Evolutionary conservation across 2,329 filamentous ascomycete genomes (phyloP), one percentile per base, ranked within the genome.

Genomic region (Bipolaris bicolor): DNA sequence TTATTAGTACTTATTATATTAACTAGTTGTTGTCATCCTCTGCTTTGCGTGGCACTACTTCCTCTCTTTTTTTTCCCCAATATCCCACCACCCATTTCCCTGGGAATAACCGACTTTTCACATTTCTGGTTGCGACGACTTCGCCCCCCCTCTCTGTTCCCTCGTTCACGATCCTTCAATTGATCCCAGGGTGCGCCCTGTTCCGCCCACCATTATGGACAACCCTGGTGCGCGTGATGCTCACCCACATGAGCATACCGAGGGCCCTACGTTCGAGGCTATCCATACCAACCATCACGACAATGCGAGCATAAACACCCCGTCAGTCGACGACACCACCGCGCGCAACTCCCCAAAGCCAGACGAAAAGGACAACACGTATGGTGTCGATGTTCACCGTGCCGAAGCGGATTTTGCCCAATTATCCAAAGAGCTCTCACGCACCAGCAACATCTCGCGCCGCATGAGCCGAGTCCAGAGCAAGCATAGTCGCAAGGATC

Each of bases 381-480:
- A 62, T 36, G 67, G 70, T 6, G 82, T 92, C 31, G 86, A 89
- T 7, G 83, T 93, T 49, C 80, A 85, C 57, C 83, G 84, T 50
- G 90, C 90, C 41, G 85, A 90, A 73, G 84, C 84, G 31, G 88
- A 92, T 24, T 93, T 92, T 63, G 84, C 84, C 0, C 82, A 90
- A 62, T 81, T 93, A 13, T 88, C 75, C 63, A 76, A 76, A 20
- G 77, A 81, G 61, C 70, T 82, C 5, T 79, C 78, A 6, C 69
- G 73, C 16, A 67, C 74, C 7, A 80, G 77, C 57, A 71, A 78
- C 33, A 57, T 70, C 18, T 75, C 73, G 43, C 69, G 73, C 52
- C 73, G 61, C 64, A 66, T 67, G 69, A 82, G 62, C 72, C 81
- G 70, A 65, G 80, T 75, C 67, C 83, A 72, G 69, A 83, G 76